Conservation (phyloP, 2,329 filamentous ascomycete genomes). For the Claviceps maximensis region DNA sequence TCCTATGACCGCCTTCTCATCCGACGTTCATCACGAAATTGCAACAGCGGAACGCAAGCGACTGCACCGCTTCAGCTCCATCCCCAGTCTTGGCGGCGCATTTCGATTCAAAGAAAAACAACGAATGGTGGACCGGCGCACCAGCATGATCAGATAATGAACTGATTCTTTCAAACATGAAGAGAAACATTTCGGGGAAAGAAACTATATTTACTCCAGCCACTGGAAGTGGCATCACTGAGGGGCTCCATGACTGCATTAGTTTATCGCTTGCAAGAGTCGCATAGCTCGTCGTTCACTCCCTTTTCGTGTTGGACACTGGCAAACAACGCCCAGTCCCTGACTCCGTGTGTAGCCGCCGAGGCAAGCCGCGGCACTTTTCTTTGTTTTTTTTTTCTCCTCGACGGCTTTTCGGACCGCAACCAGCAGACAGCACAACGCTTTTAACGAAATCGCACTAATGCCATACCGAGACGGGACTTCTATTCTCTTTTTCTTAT, state of each 20-base stretch:
- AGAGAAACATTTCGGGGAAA: background rate
- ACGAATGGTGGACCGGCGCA: conserved; percentile 27
- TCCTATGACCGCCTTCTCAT: conserved; percentile 6
- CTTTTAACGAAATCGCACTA: conserved; percentile 1
- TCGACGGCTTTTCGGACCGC: background rate
- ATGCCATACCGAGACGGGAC: background rate
- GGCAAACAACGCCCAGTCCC: background rate
- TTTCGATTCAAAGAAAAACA: conserved; percentile 23
- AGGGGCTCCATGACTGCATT: background rate
- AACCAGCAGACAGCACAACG: background rate
- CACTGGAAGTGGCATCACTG: background rate
- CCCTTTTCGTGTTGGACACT: background rate
- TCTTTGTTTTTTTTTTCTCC: background rate
- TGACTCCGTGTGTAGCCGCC: background rate
- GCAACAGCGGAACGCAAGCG: conserved; percentile 30
- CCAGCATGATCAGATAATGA: conserved; percentile 24
- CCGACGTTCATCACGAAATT: conserved; percentile 14
- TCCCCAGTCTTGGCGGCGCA: conserved; percentile 36
- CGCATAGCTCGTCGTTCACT: background rate
- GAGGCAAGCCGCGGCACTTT: background rate
- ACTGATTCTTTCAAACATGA: background rate
- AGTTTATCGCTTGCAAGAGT: background rate
- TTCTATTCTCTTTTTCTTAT: background rate
- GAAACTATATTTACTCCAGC: background rate
- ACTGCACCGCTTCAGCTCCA: conserved; percentile 41